Conservation (phyloP, 1,139 yeast species). For the Yamadazyma dendronema region DNA sequence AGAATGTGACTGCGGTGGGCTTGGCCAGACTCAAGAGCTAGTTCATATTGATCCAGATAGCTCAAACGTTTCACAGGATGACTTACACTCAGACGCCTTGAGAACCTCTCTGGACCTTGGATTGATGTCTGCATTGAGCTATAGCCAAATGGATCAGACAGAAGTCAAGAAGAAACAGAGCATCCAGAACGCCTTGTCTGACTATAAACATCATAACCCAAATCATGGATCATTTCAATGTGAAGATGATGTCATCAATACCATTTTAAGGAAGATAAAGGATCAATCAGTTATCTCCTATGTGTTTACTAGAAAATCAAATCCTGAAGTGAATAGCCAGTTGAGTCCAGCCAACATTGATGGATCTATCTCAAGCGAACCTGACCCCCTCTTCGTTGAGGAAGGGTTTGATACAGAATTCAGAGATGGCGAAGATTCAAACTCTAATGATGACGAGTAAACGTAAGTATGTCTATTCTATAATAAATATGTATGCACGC, state of each 20-base stretch:
- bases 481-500: too few species aligned
- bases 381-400: too few species aligned
- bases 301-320: slow-evolving; percentile 16
- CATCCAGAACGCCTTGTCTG: slow-evolving; percentile 57
- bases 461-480: too few species aligned
- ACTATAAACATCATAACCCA: slow-evolving; percentile 64
- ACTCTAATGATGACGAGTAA: neutral
- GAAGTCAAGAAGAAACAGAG: slow-evolving; percentile 31
- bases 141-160: slow-evolving; percentile 33
- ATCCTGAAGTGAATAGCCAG: slow-evolving; percentile 6
- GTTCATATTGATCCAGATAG: neutral
- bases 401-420: neutral
- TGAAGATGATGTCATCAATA: slow-evolving; percentile 12
- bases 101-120: slow-evolving; percentile 15
- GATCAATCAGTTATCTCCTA: slow-evolving; percentile 10
- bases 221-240: slow-evolving; percentile 1
- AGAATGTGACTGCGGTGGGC: slow-evolving; percentile 66
- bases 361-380: too few species aligned
- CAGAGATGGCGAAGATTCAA: neutral
- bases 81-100: neutral
- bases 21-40: slow-evolving; percentile 26
- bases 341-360: neutral
- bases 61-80: slow-evolving; percentile 11
- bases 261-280: slow-evolving; percentile 8
- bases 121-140: slow-evolving; percentile 57